Conservation (phyloP, 768 basidiomycete genomes). For the Pleurotus cornucopiae region DNA sequence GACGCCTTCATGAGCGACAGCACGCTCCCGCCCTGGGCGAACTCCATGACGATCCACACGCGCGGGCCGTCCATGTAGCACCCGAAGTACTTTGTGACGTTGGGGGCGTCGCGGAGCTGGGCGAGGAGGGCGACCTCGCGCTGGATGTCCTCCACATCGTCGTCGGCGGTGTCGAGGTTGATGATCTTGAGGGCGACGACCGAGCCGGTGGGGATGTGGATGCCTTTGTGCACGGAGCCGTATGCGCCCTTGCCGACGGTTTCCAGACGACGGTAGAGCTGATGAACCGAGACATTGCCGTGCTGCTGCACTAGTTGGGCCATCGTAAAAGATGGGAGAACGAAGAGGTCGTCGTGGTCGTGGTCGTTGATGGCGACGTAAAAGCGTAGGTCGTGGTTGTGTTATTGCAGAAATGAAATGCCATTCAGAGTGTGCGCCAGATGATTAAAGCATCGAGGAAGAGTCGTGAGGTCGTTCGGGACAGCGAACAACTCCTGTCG, state of each 20-base stretch:
- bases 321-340: conserved; percentile 19
- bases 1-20: conserved; percentile 89
- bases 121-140: conserved; percentile 90
- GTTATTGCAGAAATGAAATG: not conserved
- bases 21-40: conserved; percentile 92
- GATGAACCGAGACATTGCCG: conserved; percentile 43
- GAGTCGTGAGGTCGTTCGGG: not conserved
- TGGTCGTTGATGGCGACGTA: not conserved
- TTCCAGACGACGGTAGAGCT: conserved; percentile 82
- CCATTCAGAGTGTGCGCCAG: not conserved
- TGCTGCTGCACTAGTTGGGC: conserved; percentile 33
- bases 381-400: not conserved
- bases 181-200: conserved; percentile 98
- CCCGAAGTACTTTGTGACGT: conserved; percentile 95
- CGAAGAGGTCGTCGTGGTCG: not conserved
- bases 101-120: conserved; percentile 85
- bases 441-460: not conserved
- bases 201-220: conserved; percentile 79
- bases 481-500: not conserved
- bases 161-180: conserved; percentile 93
- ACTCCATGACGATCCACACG: conserved; percentile 99
- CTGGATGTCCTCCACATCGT: conserved; percentile 96
- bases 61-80: conserved; percentile 92
- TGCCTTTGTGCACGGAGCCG: conserved; percentile 91
- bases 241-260: conserved; percentile 95